Percentiles rank a stretch among this genome's conserved stretches.
These are phyloP conservation scores for Penicillium arizonense DNA, from an alignment of 495 filamentous ascomycete species.

Conservation along the genomic window DNA sequence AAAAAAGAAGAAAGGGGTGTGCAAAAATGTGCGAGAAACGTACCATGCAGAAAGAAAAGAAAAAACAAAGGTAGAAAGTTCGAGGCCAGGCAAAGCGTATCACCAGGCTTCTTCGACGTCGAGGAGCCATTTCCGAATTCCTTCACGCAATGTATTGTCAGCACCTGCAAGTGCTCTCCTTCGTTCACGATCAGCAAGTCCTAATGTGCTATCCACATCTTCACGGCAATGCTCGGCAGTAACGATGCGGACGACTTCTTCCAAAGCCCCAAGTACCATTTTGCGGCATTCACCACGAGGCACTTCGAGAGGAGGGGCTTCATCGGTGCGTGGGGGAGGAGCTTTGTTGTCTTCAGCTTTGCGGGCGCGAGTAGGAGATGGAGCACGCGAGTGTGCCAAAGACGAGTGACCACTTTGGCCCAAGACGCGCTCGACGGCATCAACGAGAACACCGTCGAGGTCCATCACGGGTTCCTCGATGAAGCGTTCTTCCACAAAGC, in stretches of 20 bases:
- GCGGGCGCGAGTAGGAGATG: slow-evolving; percentile 42
- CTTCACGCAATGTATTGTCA: slow-evolving; percentile 62
- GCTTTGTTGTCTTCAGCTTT: slow-evolving; percentile 27
- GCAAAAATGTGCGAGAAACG: slow-evolving; percentile 4
- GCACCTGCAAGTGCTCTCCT: slow-evolving; percentile 33
- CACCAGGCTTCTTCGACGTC: slow-evolving; percentile 55
- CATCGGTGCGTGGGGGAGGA: slow-evolving; percentile 21
- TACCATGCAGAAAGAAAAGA: slow-evolving; percentile 1
- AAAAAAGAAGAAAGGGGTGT: slow-evolving; percentile 6
- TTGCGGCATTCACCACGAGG: slow-evolving; percentile 59
- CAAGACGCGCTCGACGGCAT: slow-evolving; percentile 75
- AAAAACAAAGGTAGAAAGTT: background rate
- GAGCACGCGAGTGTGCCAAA: slow-evolving; percentile 40
- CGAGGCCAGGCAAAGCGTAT: slow-evolving; percentile 5
- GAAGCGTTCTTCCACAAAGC: slow-evolving; percentile 61
- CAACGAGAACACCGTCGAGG: slow-evolving; percentile 69
- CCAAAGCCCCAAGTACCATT: slow-evolving; percentile 60
- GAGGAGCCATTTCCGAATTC: slow-evolving; percentile 61
- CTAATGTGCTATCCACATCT: slow-evolving; percentile 36
- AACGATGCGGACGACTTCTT: slow-evolving; percentile 62
- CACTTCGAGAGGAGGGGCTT: slow-evolving; percentile 43
- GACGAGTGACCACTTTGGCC: slow-evolving; percentile 54
- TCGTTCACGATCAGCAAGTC: slow-evolving; percentile 37
- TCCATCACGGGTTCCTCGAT: slow-evolving; percentile 72
- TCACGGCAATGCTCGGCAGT: slow-evolving; percentile 53